phyloP scores from a whole-genome alignment of 805 yeast genomes.

The Lipomyces japonicus region DNA sequence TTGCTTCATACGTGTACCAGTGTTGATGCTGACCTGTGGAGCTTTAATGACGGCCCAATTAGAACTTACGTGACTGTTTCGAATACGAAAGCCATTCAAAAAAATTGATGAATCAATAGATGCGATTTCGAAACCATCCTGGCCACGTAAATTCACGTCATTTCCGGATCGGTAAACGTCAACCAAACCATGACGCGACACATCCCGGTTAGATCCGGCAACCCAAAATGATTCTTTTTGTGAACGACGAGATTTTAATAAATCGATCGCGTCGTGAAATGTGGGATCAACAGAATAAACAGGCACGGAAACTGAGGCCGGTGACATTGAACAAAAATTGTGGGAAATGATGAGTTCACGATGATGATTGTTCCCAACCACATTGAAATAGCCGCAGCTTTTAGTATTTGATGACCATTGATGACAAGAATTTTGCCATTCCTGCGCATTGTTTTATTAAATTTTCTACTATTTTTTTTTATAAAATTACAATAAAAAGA shows the following conservation, averaged over 20 bases:
- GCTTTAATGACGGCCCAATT: neutral
- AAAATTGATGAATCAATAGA: neutral
- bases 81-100: neutral
- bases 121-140: slow-evolving; percentile 21
- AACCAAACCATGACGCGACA: slow-evolving; percentile 36
- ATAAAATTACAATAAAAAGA: too few species aligned
- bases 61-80: neutral
- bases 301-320: slow-evolving; percentile 23
- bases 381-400: too few species aligned
- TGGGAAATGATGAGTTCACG: too few species aligned
- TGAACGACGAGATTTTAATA: slow-evolving; percentile 28
- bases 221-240: slow-evolving; percentile 45
- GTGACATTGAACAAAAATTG: slow-evolving; percentile 16
- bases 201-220: slow-evolving; percentile 30
- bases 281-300: slow-evolving; percentile 44
- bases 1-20: neutral
- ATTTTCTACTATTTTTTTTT: too few species aligned
- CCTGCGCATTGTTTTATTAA: too few species aligned
- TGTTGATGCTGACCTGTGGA: slow-evolving; percentile 3
- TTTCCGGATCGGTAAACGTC: slow-evolving; percentile 28
- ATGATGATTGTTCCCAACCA: too few species aligned
- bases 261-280: slow-evolving; percentile 44
- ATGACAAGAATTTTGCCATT: too few species aligned
- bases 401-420: too few species aligned
- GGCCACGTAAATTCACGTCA: slow-evolving; percentile 12